Evolutionary conservation across 2,329 filamentous ascomycete species (phyloP).

Genomic region (Blumeriella jaapii): DNA sequence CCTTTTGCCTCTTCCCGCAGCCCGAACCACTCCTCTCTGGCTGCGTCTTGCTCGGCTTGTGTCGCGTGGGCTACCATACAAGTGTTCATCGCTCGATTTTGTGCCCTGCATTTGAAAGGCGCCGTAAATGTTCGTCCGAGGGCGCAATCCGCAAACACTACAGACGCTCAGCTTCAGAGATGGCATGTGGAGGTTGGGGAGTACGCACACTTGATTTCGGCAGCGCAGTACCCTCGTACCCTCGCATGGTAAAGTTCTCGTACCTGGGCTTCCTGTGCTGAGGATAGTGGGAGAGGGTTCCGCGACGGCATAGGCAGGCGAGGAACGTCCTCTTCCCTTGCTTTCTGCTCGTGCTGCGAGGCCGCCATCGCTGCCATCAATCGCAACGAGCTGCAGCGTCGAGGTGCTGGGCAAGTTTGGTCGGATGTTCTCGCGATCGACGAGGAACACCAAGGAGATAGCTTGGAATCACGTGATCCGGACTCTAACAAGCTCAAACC

Average conservation of each 20-base stretch:
- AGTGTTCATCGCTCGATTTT: slow-evolving; percentile 78
- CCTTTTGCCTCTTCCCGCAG: slow-evolving; percentile 55
- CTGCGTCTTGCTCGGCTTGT: slow-evolving; percentile 72
- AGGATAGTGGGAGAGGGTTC: slow-evolving; percentile 75
- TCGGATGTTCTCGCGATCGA: slow-evolving; percentile 10
- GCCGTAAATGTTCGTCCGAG: slow-evolving; percentile 76
- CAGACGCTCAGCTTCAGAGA: not conserved
- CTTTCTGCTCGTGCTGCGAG: too few species aligned
- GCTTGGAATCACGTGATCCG: too few species aligned
- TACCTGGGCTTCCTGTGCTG: slow-evolving; percentile 71
- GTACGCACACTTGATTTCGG: slow-evolving; percentile 61
- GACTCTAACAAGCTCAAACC: too few species aligned
- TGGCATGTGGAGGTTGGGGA: not conserved
- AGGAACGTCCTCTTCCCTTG: slow-evolving; percentile 20
- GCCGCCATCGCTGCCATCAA: slow-evolving; percentile 25
- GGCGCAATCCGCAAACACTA: slow-evolving; percentile 88
- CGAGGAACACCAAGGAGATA: not conserved
- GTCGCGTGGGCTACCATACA: slow-evolving; percentile 88
- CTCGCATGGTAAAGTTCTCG: slow-evolving; percentile 70
- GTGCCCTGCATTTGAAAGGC: slow-evolving; percentile 70
- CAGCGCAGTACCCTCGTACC: slow-evolving; percentile 63
- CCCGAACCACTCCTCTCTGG: slow-evolving; percentile 88
- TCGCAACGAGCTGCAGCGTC: slow-evolving; percentile 2
- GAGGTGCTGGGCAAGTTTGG: not conserved
- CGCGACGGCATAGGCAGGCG: slow-evolving; percentile 40